Evolutionary conservation across 2,329 filamentous ascomycete species (phyloP), one percentile per base, ranked within the genome.

Genomic region (Arthrobotrys sphaeroides): DNA sequence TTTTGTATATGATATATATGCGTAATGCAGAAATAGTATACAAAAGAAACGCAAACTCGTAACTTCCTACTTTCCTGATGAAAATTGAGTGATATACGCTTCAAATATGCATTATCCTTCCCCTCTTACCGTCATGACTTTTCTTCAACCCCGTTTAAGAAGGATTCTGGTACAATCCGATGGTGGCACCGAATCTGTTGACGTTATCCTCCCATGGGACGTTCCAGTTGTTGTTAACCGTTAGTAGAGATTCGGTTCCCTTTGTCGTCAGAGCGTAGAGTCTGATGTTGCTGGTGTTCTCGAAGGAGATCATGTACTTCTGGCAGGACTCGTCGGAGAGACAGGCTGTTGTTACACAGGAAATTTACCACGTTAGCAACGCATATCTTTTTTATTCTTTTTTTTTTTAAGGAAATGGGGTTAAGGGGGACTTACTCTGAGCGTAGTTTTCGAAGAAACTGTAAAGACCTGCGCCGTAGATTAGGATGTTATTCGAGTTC

Each of bases 401-500:
- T 18, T 10, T n/a, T 9, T 2, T 36, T 36, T 26, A 10, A 13
- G 28, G 38, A 5, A 20, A 31, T 28, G 3, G 20, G 40, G n/a
- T n/a, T 47, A 3, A 31, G 13, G n/a, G 28, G 28, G n/a, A 59
- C 72, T 62, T 70, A 75, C 72, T 43, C 40, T 69, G 57, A 0
- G 4, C 12, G 28, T 75, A 75, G 22, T 75, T 70, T 10, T 83
- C 80, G 78, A 81, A 83, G 64, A 83, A 83, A 24, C 79, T 80
- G 82, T 82, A 83, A 64, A 82, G 78, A 0, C 79, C 82, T 20
- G 81, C 79, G 5, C 81, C 81, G 45, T 82, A 81, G 38, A 82
- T 77, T 33, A 81, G 79, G 22, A 82, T 64, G 20, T 81, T 79
- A 16, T 51, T 78, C 55, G 73, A 77, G 28, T 28, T 49, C 12